A percentile compares a stretch with the other conserved stretches of the same genome.
Conservation (phyloP, 371 early-diverging fungal species). For the Gilbertella persicaria region DNA sequence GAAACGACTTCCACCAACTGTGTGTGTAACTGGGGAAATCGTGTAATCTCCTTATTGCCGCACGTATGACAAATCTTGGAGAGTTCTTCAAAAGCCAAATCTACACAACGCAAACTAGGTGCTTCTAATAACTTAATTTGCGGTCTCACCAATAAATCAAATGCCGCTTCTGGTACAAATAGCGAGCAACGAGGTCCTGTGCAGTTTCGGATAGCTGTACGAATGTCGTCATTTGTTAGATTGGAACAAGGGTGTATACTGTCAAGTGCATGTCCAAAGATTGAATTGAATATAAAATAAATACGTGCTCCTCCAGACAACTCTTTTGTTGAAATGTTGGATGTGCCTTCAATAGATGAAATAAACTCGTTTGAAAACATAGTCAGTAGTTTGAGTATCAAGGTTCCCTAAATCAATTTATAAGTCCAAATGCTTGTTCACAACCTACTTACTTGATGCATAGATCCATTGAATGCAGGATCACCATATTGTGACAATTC, state of each 20-base stretch:
- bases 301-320: slow-evolving; percentile 91
- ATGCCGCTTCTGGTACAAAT: slow-evolving; percentile 90
- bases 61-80: slow-evolving; percentile 87
- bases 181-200: slow-evolving; percentile 86
- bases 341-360: slow-evolving; percentile 82
- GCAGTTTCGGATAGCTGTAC: slow-evolving; percentile 89
- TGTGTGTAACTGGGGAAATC: slow-evolving; percentile 85
- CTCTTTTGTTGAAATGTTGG: slow-evolving; percentile 84
- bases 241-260: slow-evolving; percentile 78
- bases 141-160: slow-evolving; percentile 86
- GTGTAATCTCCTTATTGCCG: slow-evolving; percentile 68
- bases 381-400: slow-evolving; percentile 79
- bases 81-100: slow-evolving; percentile 87
- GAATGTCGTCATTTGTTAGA: slow-evolving; percentile 81
- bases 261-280: slow-evolving; percentile 82
- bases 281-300: slow-evolving; percentile 88
- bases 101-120: slow-evolving; percentile 86
- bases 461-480: slow-evolving; percentile 48
- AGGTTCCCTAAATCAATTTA: slow-evolving; percentile 55
- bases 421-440: too few species aligned
- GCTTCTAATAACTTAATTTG: slow-evolving; percentile 81
- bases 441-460: slow-evolving; percentile 32
- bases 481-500: slow-evolving; percentile 80
- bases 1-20: slow-evolving; percentile 81
- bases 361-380: slow-evolving; percentile 81